Conservation (phyloP, 2,329 filamentous ascomycete genomes). For the Knoxdaviesia capensis region DNA sequence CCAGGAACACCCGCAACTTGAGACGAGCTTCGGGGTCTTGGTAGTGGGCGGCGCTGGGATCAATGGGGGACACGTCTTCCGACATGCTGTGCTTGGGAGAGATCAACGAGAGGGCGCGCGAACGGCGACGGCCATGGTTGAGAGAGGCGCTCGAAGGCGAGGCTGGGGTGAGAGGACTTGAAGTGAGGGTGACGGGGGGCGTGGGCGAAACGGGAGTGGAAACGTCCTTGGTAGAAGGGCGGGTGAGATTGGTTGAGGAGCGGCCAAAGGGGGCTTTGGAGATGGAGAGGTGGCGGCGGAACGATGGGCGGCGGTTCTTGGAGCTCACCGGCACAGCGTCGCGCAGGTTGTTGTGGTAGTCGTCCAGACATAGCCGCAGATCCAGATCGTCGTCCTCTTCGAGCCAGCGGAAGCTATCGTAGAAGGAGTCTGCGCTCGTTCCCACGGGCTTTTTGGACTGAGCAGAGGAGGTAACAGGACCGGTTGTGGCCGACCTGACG, state of each 20-base stretch:
- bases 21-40: slow-evolving; percentile 75
- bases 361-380: slow-evolving; percentile 43
- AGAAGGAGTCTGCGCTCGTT: slow-evolving; percentile 23
- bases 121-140: slow-evolving; percentile 26
- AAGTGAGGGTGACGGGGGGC: slow-evolving; percentile 8
- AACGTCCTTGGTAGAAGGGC: slow-evolving; percentile 23
- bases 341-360: slow-evolving; percentile 46
- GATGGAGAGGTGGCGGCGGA: slow-evolving; percentile 53
- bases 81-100: slow-evolving; percentile 15
- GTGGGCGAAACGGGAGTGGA: slow-evolving; percentile 10
- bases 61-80: slow-evolving; percentile 22
- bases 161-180: slow-evolving; percentile 8
- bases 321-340: slow-evolving; percentile 23
- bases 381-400: slow-evolving; percentile 56
- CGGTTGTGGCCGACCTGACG: neutral
- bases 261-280: slow-evolving; percentile 43
- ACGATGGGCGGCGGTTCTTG: slow-evolving; percentile 34
- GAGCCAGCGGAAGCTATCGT: slow-evolving; percentile 53
- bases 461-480: neutral
- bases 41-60: slow-evolving; percentile 62
- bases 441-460: too few species aligned
- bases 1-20: slow-evolving; percentile 69
- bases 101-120: slow-evolving; percentile 34
- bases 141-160: slow-evolving; percentile 4
- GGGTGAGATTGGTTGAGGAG: slow-evolving; percentile 26